A percentile compares a stretch with the other conserved stretches of the same genome.
These are phyloP conservation scores for Trichoderma sp. DNA, from an alignment of 2,329 filamentous ascomycete genomes.

Conservation along the genomic window DNA sequence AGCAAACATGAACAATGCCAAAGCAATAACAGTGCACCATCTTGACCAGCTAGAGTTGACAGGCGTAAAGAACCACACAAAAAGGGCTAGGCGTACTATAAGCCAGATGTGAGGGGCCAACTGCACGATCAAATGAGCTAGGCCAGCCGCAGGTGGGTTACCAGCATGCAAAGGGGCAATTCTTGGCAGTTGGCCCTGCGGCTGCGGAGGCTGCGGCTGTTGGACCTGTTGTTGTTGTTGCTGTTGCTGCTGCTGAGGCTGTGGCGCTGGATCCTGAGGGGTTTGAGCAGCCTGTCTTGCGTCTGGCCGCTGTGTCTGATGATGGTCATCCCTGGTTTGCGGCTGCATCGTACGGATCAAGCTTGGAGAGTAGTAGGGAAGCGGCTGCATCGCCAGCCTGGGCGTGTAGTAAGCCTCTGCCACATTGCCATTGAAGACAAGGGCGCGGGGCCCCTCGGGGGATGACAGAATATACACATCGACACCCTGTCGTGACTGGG, in stretches of 20 bases:
- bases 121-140: slow-evolving; percentile 39
- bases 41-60: slow-evolving; percentile 60
- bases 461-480: slow-evolving; percentile 64
- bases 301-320: slow-evolving; percentile 25
- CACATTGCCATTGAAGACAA: slow-evolving; percentile 55
- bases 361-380: slow-evolving; percentile 31
- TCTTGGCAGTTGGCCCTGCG: slow-evolving; percentile 24
- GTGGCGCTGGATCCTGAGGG: slow-evolving; percentile 27
- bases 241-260: slow-evolving; percentile 29
- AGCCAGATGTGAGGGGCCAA: slow-evolving; percentile 66
- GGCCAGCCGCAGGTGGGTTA: slow-evolving; percentile 41
- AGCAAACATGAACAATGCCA: slow-evolving; percentile 60
- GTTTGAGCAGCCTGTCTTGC: slow-evolving; percentile 28
- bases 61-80: slow-evolving; percentile 67
- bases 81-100: slow-evolving; percentile 56
- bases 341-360: slow-evolving; percentile 19
- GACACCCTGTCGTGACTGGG: slow-evolving; percentile 38
- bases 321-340: slow-evolving; percentile 25
- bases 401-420: slow-evolving; percentile 56
- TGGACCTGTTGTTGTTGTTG: slow-evolving; percentile 32
- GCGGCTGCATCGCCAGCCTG: slow-evolving; percentile 35
- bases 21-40: slow-evolving; percentile 56
- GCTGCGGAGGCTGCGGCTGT: slow-evolving; percentile 35
- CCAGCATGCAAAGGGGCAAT: slow-evolving; percentile 39
- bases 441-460: slow-evolving; percentile 58